Evolutionary conservation across 352 stramenopile genomes (phyloP).

Genomic region (Pythium dissimile): DNA sequence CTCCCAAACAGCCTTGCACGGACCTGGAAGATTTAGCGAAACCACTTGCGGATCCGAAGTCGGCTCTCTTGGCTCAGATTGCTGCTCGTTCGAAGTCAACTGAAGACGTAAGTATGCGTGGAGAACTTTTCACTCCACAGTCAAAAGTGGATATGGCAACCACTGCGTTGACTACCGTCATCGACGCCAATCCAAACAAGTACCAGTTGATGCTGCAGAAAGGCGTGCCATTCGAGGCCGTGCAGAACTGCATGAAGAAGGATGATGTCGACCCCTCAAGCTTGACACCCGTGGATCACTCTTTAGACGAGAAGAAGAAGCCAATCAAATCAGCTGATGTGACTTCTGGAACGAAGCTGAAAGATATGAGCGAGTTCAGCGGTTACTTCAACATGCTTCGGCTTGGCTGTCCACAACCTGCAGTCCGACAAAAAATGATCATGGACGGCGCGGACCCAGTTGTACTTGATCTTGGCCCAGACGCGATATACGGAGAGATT

Average conservation of each 20-base stretch:
- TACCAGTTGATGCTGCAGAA: constrained; percentile 65
- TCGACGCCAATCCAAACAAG: constrained; percentile 22
- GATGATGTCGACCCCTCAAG: constrained; percentile 48
- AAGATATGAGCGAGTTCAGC: constrained; percentile 66
- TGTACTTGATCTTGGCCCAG: constrained; percentile 55
- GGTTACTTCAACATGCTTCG: constrained; percentile 95
- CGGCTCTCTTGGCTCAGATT: constrained; percentile 12
- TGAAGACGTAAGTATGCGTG: too few species aligned
- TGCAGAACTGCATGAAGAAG: constrained; percentile 73
- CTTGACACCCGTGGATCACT: constrained; percentile 11
- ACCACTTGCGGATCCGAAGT: constrained; percentile 5
- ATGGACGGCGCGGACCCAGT: constrained; percentile 86
- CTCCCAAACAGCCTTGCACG: neutral
- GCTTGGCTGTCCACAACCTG: constrained; percentile 86
- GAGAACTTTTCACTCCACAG: too few species aligned
- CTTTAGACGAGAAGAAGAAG: neutral
- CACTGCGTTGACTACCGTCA: neutral
- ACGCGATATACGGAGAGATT: constrained; percentile 62
- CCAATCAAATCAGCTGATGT: neutral
- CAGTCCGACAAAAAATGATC: constrained; percentile 89
- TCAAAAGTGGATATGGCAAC: too few species aligned
- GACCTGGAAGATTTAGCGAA: too few species aligned
- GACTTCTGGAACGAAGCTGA: constrained; percentile 27
- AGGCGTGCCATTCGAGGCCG: constrained; percentile 65
- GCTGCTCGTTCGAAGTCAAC: constrained; percentile 5